These are phyloP conservation scores for Senna siamea DNA, from an alignment of 306 rosid genomes.

Conservation along the genomic window DNA sequence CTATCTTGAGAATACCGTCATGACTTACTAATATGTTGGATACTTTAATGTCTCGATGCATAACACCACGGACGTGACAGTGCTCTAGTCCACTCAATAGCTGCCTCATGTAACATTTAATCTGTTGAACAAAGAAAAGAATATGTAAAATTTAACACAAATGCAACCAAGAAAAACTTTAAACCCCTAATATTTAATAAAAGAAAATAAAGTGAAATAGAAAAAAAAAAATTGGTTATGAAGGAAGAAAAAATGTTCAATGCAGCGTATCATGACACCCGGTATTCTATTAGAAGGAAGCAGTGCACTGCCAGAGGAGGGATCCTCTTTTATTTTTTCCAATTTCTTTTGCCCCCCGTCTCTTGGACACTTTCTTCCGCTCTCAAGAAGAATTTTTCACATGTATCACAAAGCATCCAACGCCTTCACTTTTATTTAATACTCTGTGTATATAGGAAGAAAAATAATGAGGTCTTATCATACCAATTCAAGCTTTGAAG, in stretches of 20 bases:
- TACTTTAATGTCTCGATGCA: conserved; percentile 90
- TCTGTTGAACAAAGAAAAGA: conserved; percentile 40
- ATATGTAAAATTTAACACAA: background rate
- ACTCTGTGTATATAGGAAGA: background rate
- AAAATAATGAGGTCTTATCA: background rate
- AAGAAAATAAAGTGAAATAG: too few relatives aligned
- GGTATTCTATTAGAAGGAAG: background rate
- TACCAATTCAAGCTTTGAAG: background rate
- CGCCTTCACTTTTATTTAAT: background rate
- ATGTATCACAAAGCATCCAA: background rate
- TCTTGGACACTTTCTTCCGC: too few relatives aligned
- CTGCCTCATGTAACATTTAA: conserved; percentile 96
- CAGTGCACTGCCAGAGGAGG: background rate
- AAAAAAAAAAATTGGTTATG: background rate
- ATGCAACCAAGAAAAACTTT: conserved; percentile 23
- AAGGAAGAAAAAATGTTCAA: background rate
- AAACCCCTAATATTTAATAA: background rate
- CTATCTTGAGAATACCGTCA: conserved; percentile 86
- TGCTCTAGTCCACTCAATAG: conserved; percentile 93
- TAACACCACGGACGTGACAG: conserved; percentile 89
- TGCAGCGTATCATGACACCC: background rate
- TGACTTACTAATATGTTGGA: conserved; percentile 90
- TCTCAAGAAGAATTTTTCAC: background rate
- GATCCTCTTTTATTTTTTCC: too few relatives aligned
- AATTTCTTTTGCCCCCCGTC: too few relatives aligned